Evolutionary conservation across 1,284 basidiomycete genomes (phyloP), one percentile per base, ranked within the genome.

Genomic region (Earliella scabrosa): DNA sequence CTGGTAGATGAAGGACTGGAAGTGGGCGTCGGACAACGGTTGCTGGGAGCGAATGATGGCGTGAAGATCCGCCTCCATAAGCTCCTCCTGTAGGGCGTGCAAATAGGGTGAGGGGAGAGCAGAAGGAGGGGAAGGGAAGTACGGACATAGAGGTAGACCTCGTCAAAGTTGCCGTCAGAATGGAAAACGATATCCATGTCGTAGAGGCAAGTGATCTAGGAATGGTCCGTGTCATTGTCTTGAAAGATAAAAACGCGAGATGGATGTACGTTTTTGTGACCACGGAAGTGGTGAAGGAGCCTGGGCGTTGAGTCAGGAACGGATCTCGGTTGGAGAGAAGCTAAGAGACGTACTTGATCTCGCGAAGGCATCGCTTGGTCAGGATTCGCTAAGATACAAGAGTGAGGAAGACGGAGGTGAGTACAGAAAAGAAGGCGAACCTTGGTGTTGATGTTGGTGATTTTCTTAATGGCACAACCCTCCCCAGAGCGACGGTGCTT

Each of bases 21-120:
- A 99, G 74, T 99, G 97, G 4, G 97, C 96, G 68, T 99, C 97
- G 8, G 95, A 97, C 54, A 99, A 85, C 1, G 97, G 96, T 71
- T 99, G 97, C 21, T 95, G 95, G 7, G 96, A 98, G 43, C 97
- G 94, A 65, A 99, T 97, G 72, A 99, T 99, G 20, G 97, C 97
- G 70, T 99, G 97, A 18, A 99, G 82, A 82, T 99, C 97, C 49
- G 97, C 97, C 74, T 99, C 97, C 97, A 99, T 99, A 61, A 98
- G 86, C 73, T 98, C 95, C 78, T 97, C 94, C 89, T 93, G 61
- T 31, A 58, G 18, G 32, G 14, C 39, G 45, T 16, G 35, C 63
- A 7, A 51, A 26, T n/a, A 39, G 36, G 13, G 6, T 7, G 29
- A 20, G 20, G 6, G 18, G 21, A 21, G 13, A n/a, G 4, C 21